Evolutionary conservation across 2,329 filamentous ascomycete genomes (phyloP).

Genomic region (Colletotrichum magnum): DNA sequence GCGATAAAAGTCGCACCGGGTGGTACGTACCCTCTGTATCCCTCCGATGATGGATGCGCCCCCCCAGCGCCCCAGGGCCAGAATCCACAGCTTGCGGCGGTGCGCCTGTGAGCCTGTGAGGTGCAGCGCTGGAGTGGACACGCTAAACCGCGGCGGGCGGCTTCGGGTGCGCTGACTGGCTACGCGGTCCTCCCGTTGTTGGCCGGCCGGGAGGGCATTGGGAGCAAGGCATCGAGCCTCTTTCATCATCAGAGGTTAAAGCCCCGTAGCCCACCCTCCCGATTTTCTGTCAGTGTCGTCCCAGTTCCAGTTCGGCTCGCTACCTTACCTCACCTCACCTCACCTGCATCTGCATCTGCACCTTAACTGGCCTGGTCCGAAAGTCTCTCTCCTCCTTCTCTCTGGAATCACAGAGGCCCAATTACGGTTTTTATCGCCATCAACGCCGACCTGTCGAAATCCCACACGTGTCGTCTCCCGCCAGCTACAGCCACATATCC

Average conservation of each 20-base stretch:
- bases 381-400: constrained; percentile 5
- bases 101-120: background rate
- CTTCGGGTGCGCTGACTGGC: constrained; percentile 2
- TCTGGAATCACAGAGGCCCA: constrained; percentile 11
- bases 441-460: constrained; percentile 20
- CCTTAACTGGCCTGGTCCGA: too few species aligned
- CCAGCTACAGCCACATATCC: constrained; percentile 21
- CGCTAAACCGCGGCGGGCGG: constrained; percentile 14
- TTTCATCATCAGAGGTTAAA: constrained; percentile 42
- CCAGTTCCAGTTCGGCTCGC: constrained; percentile 9
- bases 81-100: background rate
- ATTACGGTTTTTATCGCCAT: constrained; percentile 21
- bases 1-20: constrained; percentile 22
- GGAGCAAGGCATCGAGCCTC: constrained; percentile 38
- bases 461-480: constrained; percentile 29
- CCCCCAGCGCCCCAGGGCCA: background rate
- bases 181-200: constrained; percentile 12
- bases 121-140: background rate
- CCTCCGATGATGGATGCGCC: background rate
- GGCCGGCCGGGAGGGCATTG: background rate
- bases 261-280: constrained; percentile 42
- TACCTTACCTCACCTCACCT: constrained; percentile 2
- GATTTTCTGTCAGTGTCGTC: constrained; percentile 36
- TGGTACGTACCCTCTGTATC: constrained; percentile 21
- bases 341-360: background rate